phyloP scores from a whole-genome alignment of 129 eudicot genomes.

The Flaveria brownii region DNA sequence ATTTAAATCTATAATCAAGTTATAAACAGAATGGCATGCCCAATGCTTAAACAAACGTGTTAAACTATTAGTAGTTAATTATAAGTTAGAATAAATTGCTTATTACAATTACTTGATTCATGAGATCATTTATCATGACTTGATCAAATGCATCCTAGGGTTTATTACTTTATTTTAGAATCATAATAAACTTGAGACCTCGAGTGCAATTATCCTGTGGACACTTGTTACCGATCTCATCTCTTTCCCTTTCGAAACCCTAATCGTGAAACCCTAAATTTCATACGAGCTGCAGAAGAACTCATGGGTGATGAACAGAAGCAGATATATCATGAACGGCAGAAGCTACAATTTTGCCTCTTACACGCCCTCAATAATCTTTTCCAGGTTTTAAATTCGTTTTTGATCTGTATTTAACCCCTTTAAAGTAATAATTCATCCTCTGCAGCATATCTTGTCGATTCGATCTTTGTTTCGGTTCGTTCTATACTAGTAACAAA shows the following conservation, averaged over 20 bases:
- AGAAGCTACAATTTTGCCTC: slow-evolving; percentile 82
- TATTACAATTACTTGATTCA: too few species aligned
- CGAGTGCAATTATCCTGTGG: too few species aligned
- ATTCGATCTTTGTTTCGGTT: background rate
- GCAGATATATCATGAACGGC: slow-evolving; percentile 77
- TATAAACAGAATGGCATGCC: too few species aligned
- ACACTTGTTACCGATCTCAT: background rate
- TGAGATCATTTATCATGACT: too few species aligned
- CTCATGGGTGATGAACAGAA: slow-evolving; percentile 44
- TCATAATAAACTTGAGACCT: too few species aligned
- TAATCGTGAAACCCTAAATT: slow-evolving; percentile 22
- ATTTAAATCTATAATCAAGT: too few species aligned
- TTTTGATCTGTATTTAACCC: background rate
- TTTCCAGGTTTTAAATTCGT: slow-evolving; percentile 61
- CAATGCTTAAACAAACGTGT: too few species aligned
- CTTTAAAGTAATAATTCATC: background rate
- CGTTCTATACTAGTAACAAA: background rate
- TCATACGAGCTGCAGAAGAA: background rate
- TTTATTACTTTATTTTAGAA: too few species aligned
- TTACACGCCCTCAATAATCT: slow-evolving; percentile 96
- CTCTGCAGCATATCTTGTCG: slow-evolving; percentile 5
- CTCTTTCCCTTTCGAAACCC: slow-evolving; percentile 21
- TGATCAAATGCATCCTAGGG: too few species aligned
- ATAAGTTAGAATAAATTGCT: too few species aligned
- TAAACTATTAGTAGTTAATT: too few species aligned